These are phyloP conservation scores for Pseudonitzschia multiseries DNA, from an alignment of 108 stramenopile species.

Conservation along the genomic window DNA sequence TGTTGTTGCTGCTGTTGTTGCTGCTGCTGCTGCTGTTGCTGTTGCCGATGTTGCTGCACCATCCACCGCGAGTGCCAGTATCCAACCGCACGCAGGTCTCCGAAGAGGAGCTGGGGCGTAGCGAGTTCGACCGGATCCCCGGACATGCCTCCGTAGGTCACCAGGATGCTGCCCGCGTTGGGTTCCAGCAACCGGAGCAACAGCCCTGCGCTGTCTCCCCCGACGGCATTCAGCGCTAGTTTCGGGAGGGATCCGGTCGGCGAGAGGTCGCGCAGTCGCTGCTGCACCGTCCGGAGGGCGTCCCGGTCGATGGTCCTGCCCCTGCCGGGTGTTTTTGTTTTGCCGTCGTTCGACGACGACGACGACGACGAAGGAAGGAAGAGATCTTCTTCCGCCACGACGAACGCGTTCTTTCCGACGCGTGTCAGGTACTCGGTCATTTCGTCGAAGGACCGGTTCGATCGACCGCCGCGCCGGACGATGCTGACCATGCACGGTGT, in stretches of 20 bases:
- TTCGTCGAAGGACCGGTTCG: conserved; percentile 24
- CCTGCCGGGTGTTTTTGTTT: background rate
- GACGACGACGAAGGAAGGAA: background rate
- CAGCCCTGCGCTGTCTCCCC: conserved; percentile 36
- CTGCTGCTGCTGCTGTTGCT: background rate
- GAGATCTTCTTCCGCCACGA: conserved; percentile 43
- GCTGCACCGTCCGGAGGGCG: conserved; percentile 13
- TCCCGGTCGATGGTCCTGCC: conserved; percentile 4
- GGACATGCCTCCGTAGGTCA: conserved; percentile 64
- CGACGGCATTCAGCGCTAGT: conserved; percentile 52
- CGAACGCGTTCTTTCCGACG: conserved; percentile 28
- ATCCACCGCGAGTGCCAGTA: conserved; percentile 68
- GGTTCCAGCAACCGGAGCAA: conserved; percentile 29
- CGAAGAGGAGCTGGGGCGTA: conserved; percentile 49
- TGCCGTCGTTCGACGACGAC: background rate
- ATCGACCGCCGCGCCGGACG: conserved; percentile 35
- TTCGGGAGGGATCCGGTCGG: conserved; percentile 22
- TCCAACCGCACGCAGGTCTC: conserved; percentile 31
- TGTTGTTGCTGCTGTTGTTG: background rate
- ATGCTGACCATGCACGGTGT: conserved; percentile 30
- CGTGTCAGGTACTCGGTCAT: conserved; percentile 26
- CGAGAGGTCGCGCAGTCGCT: conserved; percentile 25
- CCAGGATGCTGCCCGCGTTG: conserved; percentile 28
- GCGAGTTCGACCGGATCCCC: conserved; percentile 35
- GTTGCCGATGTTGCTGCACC: conserved; percentile 11